Base-by-base conservation (phyloP, 805 yeast genomes). In the Zygosaccharomyces siamensis region DNA sequence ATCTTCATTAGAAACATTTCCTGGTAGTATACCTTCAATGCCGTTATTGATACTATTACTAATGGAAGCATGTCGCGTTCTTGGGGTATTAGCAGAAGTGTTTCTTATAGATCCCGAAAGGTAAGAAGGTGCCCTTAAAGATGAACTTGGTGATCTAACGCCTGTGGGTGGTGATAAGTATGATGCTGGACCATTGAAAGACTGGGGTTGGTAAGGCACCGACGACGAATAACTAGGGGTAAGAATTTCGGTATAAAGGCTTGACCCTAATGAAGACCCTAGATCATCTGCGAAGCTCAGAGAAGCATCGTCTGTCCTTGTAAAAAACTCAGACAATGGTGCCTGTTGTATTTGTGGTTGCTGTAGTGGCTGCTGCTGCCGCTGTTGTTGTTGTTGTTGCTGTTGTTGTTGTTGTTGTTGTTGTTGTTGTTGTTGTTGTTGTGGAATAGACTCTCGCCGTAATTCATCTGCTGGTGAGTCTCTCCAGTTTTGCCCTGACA, bases 1-100 rank as follows among this genome's bases (percentile, higher is more conserved):
- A 50, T 84, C 89, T 46, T 85, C 95, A 59, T 58, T 53, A 12
- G 68, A 51, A 40, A 58, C 61, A 48, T 57, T 54, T 0, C 55
- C 57, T 14, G 59, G 51, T n/a, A 45, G 35, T 7, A 44, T 28
- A 26, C 50, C 46, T 18, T 48, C 50, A 16, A 50, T 39, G 35
- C 55, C 37, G 33, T 32, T 44, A 28, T 37, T 40, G 33, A 76
- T 39, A 48, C 45, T 59, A 62, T 43, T 58, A 60, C 59, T 63
- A 55, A 64, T 47, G 10, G 70, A 69, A 14, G 63, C 63, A 28
- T 60, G 59, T 21, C 70, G 61, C 20, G 70, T 57, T n/a, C 57
- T 56, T 26, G 67, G 62, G 20, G 45, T 47, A 31, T 52, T 48
- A 20, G 49, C 48, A 33, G 56, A 53, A 10, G 58, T 51, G 49